Base-by-base conservation (phyloP, 2,329 filamentous ascomycete genomes). In the Fusarium illudens region DNA sequence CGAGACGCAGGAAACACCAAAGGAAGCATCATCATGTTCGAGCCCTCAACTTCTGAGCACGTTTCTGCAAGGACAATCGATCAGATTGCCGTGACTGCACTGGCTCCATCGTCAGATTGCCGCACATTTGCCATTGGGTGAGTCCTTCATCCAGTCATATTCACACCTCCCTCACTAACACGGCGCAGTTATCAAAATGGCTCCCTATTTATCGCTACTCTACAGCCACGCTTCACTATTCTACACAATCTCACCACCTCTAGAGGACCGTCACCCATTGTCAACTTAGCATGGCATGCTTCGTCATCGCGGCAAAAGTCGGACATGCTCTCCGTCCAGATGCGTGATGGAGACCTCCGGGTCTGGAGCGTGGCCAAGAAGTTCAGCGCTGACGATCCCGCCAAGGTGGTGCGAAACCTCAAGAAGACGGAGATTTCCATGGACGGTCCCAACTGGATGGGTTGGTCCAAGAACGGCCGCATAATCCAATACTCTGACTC, bases 391-490 rank as follows among this genome's bases (percentile, higher is more conserved):
- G 88, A 86, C 49, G 92, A 97, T 71, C 86, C 90, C 17, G 94
- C 94, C 33, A 95, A 94, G 75, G 92, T 97, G 8, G 96, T 98
- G 62, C 87, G 96, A 65, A 90, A 96, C 27, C 82, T 99, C 50
- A 95, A 93, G 77, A 87, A 92, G 72, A 89, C 89, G 8, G 94
- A 97, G 64, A 89, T 89, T 68, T 89, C 87, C 70, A 82, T 88
- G 32, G 81, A 88, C 3, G 93, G 93, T 1, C 91, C 92, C 34
- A 97, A 97, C 77, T 99, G 96, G 96, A 94, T 97, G 84, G 92
- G 90, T 19, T 99, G 96, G 96, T 98, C 96, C 0, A 98, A 97
- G 81, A 98, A 97, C 81, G 96, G 96, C 36, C 91, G 94, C 70
- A 94, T 99, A 69, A 89, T 99, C 67, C 96, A 99, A 79, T 94